These are phyloP conservation scores for Penicillium atrosanguineum DNA, from an alignment of 495 filamentous ascomycete species.

Conservation along the genomic window DNA sequence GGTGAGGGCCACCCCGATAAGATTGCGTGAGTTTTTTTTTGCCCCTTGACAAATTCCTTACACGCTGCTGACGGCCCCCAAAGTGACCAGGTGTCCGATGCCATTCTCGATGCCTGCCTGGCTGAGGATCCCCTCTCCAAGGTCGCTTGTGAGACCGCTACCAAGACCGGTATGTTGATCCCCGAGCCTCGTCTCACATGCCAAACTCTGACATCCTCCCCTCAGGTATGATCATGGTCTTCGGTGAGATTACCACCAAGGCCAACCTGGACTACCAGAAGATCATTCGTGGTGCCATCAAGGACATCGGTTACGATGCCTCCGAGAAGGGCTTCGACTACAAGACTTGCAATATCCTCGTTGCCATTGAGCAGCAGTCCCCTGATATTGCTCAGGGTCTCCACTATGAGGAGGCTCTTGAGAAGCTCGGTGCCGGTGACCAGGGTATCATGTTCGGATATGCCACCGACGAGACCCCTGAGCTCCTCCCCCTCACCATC, in stretches of 20 bases:
- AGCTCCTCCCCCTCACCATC: conserved; percentile 90
- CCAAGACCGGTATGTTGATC: conserved; percentile 78
- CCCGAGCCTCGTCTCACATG: not conserved
- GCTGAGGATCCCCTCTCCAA: conserved; percentile 93
- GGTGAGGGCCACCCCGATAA: conserved; percentile 98
- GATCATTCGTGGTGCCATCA: conserved; percentile 90
- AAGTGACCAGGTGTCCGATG: conserved; percentile 96
- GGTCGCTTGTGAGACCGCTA: conserved; percentile 97
- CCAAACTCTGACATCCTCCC: conserved; percentile 17
- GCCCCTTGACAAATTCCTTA: conserved; percentile 5
- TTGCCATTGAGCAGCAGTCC: conserved; percentile 99
- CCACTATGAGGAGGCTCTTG: conserved; percentile 91
- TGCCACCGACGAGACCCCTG: conserved; percentile 98
- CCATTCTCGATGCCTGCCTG: conserved; percentile 96
- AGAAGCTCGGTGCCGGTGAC: conserved; percentile 98
- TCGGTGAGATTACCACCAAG: conserved; percentile 99
- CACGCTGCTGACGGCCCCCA: not conserved
- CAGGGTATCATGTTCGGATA: conserved; percentile 99
- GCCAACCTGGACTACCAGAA: conserved; percentile 95
- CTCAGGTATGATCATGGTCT: conserved; percentile 94
- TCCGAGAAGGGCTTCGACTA: conserved; percentile 99
- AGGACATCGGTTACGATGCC: conserved; percentile 97
- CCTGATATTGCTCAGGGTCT: conserved; percentile 98
- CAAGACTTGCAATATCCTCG: conserved; percentile 98
- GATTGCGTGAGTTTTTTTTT: conserved; percentile 64